Conservation (phyloP, 2,329 filamentous ascomycete genomes). For the Cercospora janseana region DNA sequence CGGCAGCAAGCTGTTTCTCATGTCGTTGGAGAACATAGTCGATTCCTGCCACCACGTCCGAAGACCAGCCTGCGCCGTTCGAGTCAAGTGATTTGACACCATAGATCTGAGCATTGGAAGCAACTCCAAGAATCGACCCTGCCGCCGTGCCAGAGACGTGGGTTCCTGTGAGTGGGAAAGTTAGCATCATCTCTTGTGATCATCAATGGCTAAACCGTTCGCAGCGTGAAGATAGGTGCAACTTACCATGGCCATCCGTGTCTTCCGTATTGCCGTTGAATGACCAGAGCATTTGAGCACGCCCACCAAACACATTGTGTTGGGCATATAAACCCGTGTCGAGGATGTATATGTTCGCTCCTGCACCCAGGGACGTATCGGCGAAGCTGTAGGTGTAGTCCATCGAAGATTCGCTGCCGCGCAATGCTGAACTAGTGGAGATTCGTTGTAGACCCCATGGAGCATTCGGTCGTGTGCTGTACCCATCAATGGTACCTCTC, state of each 20-base stretch:
- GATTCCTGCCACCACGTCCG: conserved; percentile 52
- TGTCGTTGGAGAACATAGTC: conserved; percentile 48
- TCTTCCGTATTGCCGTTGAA: conserved; percentile 40
- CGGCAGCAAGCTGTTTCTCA: conserved; percentile 41
- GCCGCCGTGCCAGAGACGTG: conserved; percentile 49
- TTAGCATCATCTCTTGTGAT: background rate
- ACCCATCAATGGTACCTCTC: conserved; percentile 27
- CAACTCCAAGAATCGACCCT: conserved; percentile 47
- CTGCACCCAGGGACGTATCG: conserved; percentile 38
- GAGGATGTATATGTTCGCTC: conserved; percentile 51
- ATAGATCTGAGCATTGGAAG: conserved; percentile 49
- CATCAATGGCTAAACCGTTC: background rate
- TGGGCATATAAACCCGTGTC: conserved; percentile 50
- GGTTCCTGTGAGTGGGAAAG: conserved; percentile 37
- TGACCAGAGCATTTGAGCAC: conserved; percentile 44
- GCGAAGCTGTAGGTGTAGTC: conserved; percentile 47
- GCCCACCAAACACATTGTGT: conserved; percentile 47
- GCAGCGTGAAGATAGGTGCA: background rate
- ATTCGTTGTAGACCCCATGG: conserved; percentile 51
- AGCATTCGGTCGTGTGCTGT: conserved; percentile 35
- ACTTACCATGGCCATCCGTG: conserved; percentile 45
- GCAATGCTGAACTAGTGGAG: conserved; percentile 35
- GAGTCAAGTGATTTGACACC: conserved; percentile 54
- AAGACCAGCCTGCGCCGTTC: conserved; percentile 47
- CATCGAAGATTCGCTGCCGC: conserved; percentile 35